Conservation (phyloP, 177 flowering plant species). For the Vitis hybrid region DNA sequence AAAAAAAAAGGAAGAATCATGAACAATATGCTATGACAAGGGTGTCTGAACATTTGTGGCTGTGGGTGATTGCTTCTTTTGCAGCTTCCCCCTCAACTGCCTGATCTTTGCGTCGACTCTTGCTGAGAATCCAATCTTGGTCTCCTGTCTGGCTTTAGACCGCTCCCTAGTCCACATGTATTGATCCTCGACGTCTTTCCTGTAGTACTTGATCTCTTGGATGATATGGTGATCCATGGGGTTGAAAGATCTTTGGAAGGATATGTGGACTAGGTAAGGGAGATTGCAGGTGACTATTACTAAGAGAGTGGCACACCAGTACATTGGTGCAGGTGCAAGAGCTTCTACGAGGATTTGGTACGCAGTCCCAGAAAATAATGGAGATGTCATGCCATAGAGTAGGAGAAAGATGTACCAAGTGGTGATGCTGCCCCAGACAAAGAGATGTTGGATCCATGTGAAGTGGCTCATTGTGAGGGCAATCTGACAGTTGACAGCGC, state of each 20-base stretch:
- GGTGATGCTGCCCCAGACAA: constrained; percentile 82
- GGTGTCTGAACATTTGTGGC: constrained; percentile 12
- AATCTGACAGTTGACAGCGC: constrained; percentile 87
- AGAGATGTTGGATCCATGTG: constrained; percentile 87
- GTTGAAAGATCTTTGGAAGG: constrained; percentile 60
- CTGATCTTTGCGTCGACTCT: constrained; percentile 80
- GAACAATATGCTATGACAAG: constrained; percentile 20
- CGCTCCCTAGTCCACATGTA: constrained; percentile 73
- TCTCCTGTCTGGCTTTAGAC: constrained; percentile 72
- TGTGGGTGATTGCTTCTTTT: constrained; percentile 41
- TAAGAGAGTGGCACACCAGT: constrained; percentile 61
- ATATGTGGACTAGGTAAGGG: constrained; percentile 64
- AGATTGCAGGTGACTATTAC: constrained; percentile 57
- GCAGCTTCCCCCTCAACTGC: constrained; percentile 56
- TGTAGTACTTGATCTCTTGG: constrained; percentile 79
- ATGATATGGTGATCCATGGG: constrained; percentile 86
- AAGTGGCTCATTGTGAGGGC: constrained; percentile 91
- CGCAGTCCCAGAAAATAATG: constrained; percentile 41
- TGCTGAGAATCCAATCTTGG: constrained; percentile 82
- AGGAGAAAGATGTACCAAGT: constrained; percentile 72
- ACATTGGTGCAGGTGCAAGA: constrained; percentile 75
- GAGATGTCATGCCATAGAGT: constrained; percentile 56
- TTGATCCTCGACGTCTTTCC: constrained; percentile 66
- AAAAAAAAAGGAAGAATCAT: constrained; percentile 1
- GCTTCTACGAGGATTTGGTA: constrained; percentile 60